Evolutionary conservation across 495 filamentous ascomycete genomes (phyloP).

Genomic region (Penicillium simplicissimum): DNA sequence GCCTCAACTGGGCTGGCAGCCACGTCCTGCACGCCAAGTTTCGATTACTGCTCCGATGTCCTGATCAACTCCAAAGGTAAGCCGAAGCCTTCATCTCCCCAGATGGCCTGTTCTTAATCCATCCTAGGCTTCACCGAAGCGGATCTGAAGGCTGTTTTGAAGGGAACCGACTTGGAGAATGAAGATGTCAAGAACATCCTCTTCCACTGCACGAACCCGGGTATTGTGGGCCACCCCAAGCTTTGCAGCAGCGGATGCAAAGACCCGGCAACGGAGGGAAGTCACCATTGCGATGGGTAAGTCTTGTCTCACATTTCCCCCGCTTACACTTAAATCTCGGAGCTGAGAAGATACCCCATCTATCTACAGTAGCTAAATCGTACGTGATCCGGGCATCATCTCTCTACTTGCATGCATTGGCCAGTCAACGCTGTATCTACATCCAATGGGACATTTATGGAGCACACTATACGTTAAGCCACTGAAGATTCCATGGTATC

Average conservation of each 20-base stretch:
- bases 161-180: slow-evolving; percentile 35
- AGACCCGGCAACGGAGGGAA: slow-evolving; percentile 34
- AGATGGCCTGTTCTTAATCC: neutral
- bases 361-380: neutral
- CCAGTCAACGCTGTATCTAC: neutral
- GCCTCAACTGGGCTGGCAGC: slow-evolving; percentile 29
- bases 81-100: neutral
- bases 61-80: slow-evolving; percentile 38
- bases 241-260: slow-evolving; percentile 37
- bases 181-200: slow-evolving; percentile 35
- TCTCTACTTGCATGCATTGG: neutral
- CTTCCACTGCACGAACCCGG: slow-evolving; percentile 45
- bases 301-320: neutral
- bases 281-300: slow-evolving; percentile 35
- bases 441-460: neutral
- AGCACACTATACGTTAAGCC: neutral
- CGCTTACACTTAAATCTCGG: neutral
- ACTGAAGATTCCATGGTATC: too few relatives aligned
- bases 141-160: slow-evolving; percentile 34
- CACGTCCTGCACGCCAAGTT: slow-evolving; percentile 43
- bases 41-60: slow-evolving; percentile 41
- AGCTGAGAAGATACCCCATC: neutral
- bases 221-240: slow-evolving; percentile 40
- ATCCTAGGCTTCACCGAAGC: slow-evolving; percentile 36
- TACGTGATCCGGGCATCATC: neutral